Conservation (phyloP, 2,329 filamentous ascomycete genomes). For the Claviceps digitariae region DNA sequence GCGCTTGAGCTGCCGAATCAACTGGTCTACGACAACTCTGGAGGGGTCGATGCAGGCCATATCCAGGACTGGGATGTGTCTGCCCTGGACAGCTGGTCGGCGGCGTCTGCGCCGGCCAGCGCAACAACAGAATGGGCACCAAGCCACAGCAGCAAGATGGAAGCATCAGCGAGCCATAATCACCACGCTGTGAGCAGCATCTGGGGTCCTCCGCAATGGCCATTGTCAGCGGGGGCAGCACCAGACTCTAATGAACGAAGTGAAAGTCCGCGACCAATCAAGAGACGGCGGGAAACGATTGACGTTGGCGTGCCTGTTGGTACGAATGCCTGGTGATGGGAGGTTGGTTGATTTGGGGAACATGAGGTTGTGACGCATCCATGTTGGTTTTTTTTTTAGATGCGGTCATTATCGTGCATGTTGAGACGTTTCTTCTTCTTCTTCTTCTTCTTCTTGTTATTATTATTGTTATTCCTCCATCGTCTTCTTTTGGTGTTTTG, state of each 20-base stretch:
- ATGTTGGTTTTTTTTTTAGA: too few relatives aligned
- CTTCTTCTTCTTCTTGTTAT: background rate
- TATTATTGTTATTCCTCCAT: background rate
- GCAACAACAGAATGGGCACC: slow-evolving; percentile 20
- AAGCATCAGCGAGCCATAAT: slow-evolving; percentile 10
- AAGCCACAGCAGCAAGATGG: slow-evolving; percentile 15
- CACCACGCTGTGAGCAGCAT: slow-evolving; percentile 15
- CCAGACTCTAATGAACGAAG: slow-evolving; percentile 15
- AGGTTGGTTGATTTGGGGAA: too few relatives aligned
- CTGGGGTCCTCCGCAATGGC: slow-evolving; percentile 24
- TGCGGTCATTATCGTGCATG: background rate
- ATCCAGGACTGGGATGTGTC: slow-evolving; percentile 26
- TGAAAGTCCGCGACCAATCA: slow-evolving; percentile 22
- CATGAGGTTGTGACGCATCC: too few relatives aligned
- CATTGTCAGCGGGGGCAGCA: slow-evolving; percentile 16
- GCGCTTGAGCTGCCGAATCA: slow-evolving; percentile 19
- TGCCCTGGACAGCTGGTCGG: slow-evolving; percentile 21
- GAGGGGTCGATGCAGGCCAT: slow-evolving; percentile 14
- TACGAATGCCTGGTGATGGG: slow-evolving; percentile 18
- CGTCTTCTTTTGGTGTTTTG: background rate
- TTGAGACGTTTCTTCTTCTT: background rate
- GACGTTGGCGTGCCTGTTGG: slow-evolving; percentile 20
- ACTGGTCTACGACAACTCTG: slow-evolving; percentile 22
- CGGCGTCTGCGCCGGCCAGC: slow-evolving; percentile 11
- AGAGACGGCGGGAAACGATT: slow-evolving; percentile 22